A percentile compares a stretch with the other conserved stretches of the same genome.
phyloP scores from a whole-genome alignment of 2,329 filamentous ascomycete species.

The Apiospora koreana region DNA sequence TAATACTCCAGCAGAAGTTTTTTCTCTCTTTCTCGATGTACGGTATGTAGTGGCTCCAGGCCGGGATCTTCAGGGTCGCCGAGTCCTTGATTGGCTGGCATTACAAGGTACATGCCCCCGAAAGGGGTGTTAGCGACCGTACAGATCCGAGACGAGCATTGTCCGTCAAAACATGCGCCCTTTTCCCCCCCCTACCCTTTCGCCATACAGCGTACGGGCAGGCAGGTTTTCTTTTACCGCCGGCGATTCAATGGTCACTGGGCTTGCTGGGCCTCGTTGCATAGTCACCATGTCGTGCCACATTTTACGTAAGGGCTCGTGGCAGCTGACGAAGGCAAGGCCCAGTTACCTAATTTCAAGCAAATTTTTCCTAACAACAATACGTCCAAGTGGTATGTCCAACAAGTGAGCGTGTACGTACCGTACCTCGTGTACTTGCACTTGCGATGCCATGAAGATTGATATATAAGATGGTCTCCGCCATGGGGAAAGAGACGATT shows the following conservation, averaged over 20 bases:
- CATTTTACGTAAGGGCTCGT: not conserved
- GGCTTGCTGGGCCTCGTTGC: not conserved
- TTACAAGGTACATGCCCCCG: not conserved
- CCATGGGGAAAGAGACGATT: not conserved
- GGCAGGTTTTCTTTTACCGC: not conserved
- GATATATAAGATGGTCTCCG: not conserved
- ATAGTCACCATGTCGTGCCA: slow-evolving; percentile 1
- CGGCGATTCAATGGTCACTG: not conserved
- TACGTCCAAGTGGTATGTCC: not conserved
- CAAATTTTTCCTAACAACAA: slow-evolving; percentile 1
- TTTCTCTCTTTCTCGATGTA: not conserved
- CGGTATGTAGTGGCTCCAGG: not conserved
- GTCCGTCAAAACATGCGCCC: not conserved
- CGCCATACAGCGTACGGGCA: too few species aligned
- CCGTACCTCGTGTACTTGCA: not conserved
- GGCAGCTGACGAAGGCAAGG: not conserved
- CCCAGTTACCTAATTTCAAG: not conserved
- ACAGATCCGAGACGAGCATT: not conserved
- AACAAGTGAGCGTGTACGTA: not conserved
- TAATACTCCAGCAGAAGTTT: too few species aligned
- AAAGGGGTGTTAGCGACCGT: not conserved
- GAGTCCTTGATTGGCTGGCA: not conserved
- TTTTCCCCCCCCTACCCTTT: not conserved
- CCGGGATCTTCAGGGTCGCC: not conserved
- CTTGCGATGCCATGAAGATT: not conserved